Conservation (phyloP, 2,329 filamentous ascomycete genomes). For the Cytospora chrysosperma region DNA sequence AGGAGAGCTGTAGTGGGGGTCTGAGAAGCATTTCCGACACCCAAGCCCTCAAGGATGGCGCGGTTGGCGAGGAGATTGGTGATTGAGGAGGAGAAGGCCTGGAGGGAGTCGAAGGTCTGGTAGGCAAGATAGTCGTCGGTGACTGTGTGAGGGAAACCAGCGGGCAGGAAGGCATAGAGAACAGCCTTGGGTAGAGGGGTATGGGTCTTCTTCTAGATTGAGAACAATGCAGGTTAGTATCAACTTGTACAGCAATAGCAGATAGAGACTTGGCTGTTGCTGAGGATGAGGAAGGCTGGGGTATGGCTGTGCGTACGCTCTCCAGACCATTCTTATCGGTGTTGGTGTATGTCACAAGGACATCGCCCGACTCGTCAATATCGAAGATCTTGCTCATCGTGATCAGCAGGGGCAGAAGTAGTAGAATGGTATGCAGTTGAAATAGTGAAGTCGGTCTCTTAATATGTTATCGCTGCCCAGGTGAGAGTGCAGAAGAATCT, state of each 20-base stretch:
- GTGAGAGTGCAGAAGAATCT: background rate
- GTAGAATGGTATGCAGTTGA: background rate
- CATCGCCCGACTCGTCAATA: slow-evolving; percentile 39
- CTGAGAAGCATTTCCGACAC: slow-evolving; percentile 76
- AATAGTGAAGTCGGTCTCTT: background rate
- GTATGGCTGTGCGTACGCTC: slow-evolving; percentile 28
- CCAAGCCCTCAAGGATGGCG: slow-evolving; percentile 76
- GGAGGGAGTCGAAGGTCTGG: slow-evolving; percentile 70
- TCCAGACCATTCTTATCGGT: slow-evolving; percentile 28
- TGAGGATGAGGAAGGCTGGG: background rate
- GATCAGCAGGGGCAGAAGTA: background rate
- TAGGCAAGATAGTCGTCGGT: slow-evolving; percentile 80
- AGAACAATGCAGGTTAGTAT: background rate
- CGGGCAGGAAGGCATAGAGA: slow-evolving; percentile 77
- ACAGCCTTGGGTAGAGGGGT: slow-evolving; percentile 39
- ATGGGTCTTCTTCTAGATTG: slow-evolving; percentile 35
- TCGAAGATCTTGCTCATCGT: slow-evolving; percentile 36
- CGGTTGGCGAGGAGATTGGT: slow-evolving; percentile 76
- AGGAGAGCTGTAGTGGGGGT: slow-evolving; percentile 80
- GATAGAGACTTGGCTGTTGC: background rate
- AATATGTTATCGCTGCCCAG: background rate
- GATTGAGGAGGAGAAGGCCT: slow-evolving; percentile 82
- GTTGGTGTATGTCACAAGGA: slow-evolving; percentile 36
- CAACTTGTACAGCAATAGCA: background rate
- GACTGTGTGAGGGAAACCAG: slow-evolving; percentile 85